Base-by-base conservation (phyloP, 495 filamentous ascomycete species). In the Aspergillus nidulans region DNA sequence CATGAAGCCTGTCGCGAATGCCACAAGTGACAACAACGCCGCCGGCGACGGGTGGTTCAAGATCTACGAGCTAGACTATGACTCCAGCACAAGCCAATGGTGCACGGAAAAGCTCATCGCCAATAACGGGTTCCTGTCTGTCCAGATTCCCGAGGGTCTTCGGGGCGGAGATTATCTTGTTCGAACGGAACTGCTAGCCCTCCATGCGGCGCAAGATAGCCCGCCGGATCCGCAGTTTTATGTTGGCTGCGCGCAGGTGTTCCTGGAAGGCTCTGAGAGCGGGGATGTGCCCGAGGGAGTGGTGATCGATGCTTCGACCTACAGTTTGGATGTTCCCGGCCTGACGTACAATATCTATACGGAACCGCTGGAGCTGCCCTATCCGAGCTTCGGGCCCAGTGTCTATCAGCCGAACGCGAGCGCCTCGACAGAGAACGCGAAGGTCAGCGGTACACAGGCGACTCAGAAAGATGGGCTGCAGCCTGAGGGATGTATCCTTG, bases 1-100 rank as follows among this genome's bases (percentile, higher is more conserved):
- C 66, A 77, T 90, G 68, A 91, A 91, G 70, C 75, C 77, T 26
- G 77, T 87, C 4, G 64, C 65, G 44, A 65, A 80, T 49, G 63
- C 74, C 3, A 67, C 66, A 16, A 71, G 70, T 12, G 56, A 52
- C 58, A 58, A 73, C 56, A 70, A 72, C 52, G 78, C 76, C 25
- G 64, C 73, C 24, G 87, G 88, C 4, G 67, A 68, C 52, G 88
- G 89, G 19, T 92, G 89, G 89, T 88, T 92, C 76, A 91, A 91
- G 75, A 83, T 92, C 65, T 88, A 71, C 70, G 74, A 86, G 41
- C 77, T 83, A 28, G 86, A 84, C 44, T 88, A 86, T 62, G 78
- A 85, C 61, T 42, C 30, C 30, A 12, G 41, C 6, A 58, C 63
- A 43, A 72, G 72, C 3, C 70, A 79, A 53, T 90, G 86, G 82